Evolutionary conservation across 2,329 filamentous ascomycete genomes (phyloP), one percentile per base, ranked within the genome.

Genomic region (Aphanocladium album): DNA sequence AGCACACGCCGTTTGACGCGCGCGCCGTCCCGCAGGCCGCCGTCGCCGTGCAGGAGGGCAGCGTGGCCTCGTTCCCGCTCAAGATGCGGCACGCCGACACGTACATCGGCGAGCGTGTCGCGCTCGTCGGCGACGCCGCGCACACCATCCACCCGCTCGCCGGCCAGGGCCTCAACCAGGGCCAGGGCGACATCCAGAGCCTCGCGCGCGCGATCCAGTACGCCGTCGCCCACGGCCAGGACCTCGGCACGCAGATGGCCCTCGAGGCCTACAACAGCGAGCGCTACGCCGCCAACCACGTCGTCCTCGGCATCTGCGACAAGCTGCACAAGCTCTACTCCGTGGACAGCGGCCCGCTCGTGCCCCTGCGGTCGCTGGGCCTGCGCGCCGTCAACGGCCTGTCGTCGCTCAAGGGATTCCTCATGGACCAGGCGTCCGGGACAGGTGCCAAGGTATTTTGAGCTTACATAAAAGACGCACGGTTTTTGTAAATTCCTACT

Each of bases 141-240:
- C 95, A 99, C 73, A 96, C 93, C 1, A 87, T 96, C 65, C 95
- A 99, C 73, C 95, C 95, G 0, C 86, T 99, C 4, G 95, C 91
- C 1, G 95, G 95, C 1, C 95, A 98, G 74, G 95, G 95, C 1
- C 80, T 99, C 16, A 99, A 99, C 71, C 89, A 96, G 68, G 95
- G 95, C 1, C 88, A 98, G 64, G 92, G 86, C 19, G 95, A 99
- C 71, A 89, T 95, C 0, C 87, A 91, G 68, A 89, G 89, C 57
- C 83, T 99, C 0, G 86, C 87, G 7, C 82, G 81, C 64, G 87
- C 87, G 0, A 89, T 99, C 55, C 85, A 87, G 62, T 88, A 88
- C 66, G 89, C 91, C 3, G 87, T 96, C 19, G 77, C 81, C 47
- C 90, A 95, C 64, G 95, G 95, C 1, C 89, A 92, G 79, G 95